Base-by-base conservation (phyloP, 441 rosid genomes). In the Mallotus japonicus region DNA sequence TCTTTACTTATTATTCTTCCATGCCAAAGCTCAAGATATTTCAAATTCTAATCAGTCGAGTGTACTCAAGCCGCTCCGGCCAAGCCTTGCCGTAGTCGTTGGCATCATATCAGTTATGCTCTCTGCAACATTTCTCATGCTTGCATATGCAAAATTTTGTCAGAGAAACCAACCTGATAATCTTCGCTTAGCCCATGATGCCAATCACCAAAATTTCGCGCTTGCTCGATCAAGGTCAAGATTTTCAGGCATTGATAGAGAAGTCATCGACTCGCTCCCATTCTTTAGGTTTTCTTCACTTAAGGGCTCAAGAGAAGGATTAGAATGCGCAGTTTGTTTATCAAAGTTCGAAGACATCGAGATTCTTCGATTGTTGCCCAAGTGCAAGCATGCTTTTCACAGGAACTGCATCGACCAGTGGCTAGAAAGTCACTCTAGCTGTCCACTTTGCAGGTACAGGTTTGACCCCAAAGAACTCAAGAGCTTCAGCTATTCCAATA, bases 311-410 rank as follows among this genome's bases (percentile, higher is more conserved):
- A 93, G 88, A 55, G 86, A 85, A 2, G 93, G 98, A 4, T 79
- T 92, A 8, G 97, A 93, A 40, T 92, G 96, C 72, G 89, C 96
- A 8, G 95, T 93, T 49, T 93, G 98, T 77, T 51, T 90, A 8
- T 80, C 89, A 7, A 81, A 75, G 76, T 93, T 90, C 77, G 86
- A 90, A 65, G 87, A 85, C 8, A 62, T 79, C 0, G 96, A 93
- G 57, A 84, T 87, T 1, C 78, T 93, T 7, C 71, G 92, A 58
- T 79, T 90, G 62, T 63, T 90, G 22, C 97, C 98, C 11, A 87
- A 89, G 79, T 92, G 98, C 69, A 86, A 86, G 81, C 98, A 92
- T 74, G 98, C 95, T 1, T 93, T 93, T 76, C 97, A 93, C 79
- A 87, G 80, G 50, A 89, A 85, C 64, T 90, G 98, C 72, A 89